phyloP scores from a whole-genome alignment of 306 rosid genomes.

The Rosa rugosa region DNA sequence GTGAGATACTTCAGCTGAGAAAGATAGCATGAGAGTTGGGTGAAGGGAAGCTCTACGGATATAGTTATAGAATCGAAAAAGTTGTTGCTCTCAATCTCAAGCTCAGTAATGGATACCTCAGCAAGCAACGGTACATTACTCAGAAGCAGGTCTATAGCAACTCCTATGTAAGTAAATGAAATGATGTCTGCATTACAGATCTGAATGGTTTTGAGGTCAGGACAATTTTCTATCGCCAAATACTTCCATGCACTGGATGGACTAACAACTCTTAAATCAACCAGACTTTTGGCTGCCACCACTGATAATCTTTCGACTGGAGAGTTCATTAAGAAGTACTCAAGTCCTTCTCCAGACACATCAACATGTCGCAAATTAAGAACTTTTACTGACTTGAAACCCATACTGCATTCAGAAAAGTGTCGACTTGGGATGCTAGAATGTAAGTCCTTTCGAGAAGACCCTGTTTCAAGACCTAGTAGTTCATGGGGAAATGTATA shows the following conservation, averaged over 20 bases:
- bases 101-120: neutral
- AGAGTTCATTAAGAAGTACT: neutral
- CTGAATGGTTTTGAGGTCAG: neutral
- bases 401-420: neutral
- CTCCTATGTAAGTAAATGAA: neutral
- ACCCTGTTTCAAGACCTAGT: neutral
- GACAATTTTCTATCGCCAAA: neutral
- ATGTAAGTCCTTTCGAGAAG: neutral
- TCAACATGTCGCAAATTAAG: neutral
- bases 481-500: conserved; percentile 3
- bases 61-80: neutral
- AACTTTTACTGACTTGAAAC: conserved; percentile 6
- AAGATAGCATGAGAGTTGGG: neutral
- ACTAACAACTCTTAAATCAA: neutral
- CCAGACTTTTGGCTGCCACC: neutral
- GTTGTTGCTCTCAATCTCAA: neutral
- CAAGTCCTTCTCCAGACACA: neutral
- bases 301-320: conserved; percentile 1
- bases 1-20: neutral
- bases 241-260: neutral
- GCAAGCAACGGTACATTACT: neutral
- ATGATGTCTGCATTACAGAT: neutral
- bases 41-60: neutral
- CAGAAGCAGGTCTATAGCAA: neutral
- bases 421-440: neutral